Percentiles rank a stretch among this genome's conserved stretches.
Evolutionary conservation across 345 rosid species (phyloP).

Genomic region (Psidium friedrichsthalianum): DNA sequence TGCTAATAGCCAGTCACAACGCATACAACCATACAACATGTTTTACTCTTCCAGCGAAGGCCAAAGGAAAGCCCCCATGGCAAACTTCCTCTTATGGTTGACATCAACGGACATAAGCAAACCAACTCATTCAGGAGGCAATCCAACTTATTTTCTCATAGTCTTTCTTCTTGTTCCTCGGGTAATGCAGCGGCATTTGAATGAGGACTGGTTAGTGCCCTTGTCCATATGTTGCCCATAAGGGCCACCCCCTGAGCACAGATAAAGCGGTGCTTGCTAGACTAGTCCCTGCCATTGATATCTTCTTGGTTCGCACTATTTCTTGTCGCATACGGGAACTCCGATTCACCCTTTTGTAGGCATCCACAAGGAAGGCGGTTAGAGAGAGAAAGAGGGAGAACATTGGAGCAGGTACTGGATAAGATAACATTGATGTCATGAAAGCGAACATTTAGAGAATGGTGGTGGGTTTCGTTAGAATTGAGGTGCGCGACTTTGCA

Average conservation of each 20-base stretch:
- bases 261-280: not conserved
- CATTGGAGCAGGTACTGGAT: not conserved
- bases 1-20: not conserved
- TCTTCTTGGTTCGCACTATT: not conserved
- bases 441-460: slow-evolving; percentile 2
- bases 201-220: slow-evolving; percentile 1
- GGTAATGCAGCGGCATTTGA: slow-evolving; percentile 56
- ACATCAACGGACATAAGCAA: slow-evolving; percentile 34
- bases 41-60: slow-evolving; percentile 11
- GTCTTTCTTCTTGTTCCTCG: slow-evolving; percentile 32
- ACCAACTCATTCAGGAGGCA: slow-evolving; percentile 34
- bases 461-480: not conserved
- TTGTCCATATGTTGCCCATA: not conserved
- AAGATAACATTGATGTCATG: slow-evolving; percentile 15
- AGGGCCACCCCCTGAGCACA: not conserved
- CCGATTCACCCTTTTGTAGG: not conserved
- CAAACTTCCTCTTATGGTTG: slow-evolving; percentile 37
- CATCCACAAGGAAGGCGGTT: not conserved
- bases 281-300: slow-evolving; percentile 9
- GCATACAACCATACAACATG: not conserved
- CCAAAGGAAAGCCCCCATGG: slow-evolving; percentile 66
- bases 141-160: slow-evolving; percentile 40
- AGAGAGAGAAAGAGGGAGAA: not conserved
- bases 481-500: not conserved
- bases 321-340: not conserved